Evolutionary conservation across 2,329 filamentous ascomycete genomes (phyloP).

Genomic region (Cercospora sojina): DNA sequence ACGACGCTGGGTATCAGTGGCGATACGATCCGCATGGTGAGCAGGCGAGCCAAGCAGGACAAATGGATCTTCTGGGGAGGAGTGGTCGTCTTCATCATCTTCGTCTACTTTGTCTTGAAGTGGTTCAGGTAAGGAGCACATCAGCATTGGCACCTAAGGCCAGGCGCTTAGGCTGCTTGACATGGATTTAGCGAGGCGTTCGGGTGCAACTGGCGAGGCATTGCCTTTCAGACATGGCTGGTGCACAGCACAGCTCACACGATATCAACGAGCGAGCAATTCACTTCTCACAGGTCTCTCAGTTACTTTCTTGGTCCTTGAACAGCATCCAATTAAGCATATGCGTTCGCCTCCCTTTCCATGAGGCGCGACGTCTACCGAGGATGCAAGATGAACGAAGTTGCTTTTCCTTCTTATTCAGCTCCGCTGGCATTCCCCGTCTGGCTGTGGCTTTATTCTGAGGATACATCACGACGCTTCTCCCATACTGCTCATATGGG

Average conservation of each 20-base stretch:
- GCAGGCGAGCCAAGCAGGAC: constrained; percentile 85
- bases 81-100: constrained; percentile 80
- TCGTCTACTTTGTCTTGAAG: constrained; percentile 88
- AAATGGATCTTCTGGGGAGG: constrained; percentile 97
- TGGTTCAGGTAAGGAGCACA: constrained; percentile 53
- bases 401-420: constrained; percentile 15
- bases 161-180: not conserved
- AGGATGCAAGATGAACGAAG: constrained; percentile 17
- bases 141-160: not conserved
- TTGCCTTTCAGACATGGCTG: not conserved
- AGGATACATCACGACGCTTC: constrained; percentile 3
- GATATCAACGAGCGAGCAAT: constrained; percentile 4
- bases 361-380: constrained; percentile 19
- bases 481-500: not conserved
- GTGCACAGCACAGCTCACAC: not conserved
- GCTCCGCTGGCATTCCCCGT: not conserved
- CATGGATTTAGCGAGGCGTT: constrained; percentile 20
- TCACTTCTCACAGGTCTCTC: not conserved
- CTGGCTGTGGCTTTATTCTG: constrained; percentile 7
- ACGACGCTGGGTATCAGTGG: constrained; percentile 92
- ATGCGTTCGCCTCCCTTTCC: constrained; percentile 18
- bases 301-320: not conserved
- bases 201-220: not conserved
- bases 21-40: constrained; percentile 96
- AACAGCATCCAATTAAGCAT: constrained; percentile 22